phyloP scores from a whole-genome alignment of 306 rosid genomes.

The Mucuna pruriens region DNA sequence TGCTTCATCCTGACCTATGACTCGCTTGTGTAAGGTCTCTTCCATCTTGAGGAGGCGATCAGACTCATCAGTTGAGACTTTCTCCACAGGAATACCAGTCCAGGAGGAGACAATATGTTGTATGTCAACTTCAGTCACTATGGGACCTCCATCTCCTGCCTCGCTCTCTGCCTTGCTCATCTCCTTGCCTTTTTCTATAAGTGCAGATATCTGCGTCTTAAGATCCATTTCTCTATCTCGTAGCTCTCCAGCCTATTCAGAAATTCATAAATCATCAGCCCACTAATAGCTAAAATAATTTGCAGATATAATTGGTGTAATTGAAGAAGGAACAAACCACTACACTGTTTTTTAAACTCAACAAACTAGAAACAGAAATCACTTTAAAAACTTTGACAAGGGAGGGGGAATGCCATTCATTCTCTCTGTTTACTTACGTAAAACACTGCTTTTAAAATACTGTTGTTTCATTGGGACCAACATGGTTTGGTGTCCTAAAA shows the following conservation, averaged over 20 bases:
- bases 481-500: background rate
- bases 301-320: background rate
- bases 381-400: background rate
- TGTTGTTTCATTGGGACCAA: background rate
- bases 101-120: constrained; percentile 88
- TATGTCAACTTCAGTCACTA: constrained; percentile 90
- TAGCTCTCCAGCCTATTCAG: constrained; percentile 82
- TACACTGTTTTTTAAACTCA: background rate
- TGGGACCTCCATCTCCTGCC: constrained; percentile 86
- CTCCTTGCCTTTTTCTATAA: constrained; percentile 89
- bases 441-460: background rate
- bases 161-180: constrained; percentile 97
- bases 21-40: constrained; percentile 86
- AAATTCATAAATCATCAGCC: constrained; percentile 30
- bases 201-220: constrained; percentile 80
- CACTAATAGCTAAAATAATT: background rate
- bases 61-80: constrained; percentile 92
- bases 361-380: constrained; percentile 5
- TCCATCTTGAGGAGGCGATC: constrained; percentile 99
- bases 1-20: constrained; percentile 95
- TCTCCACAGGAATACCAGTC: constrained; percentile 98
- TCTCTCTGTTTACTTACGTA: background rate
- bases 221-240: constrained; percentile 96
- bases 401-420: background rate
- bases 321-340: constrained; percentile 26